A percentile compares a stretch with the other conserved stretches of the same genome.
Conservation (phyloP, 306 rosid genomes). For the Cucurbita pepo region DNA sequence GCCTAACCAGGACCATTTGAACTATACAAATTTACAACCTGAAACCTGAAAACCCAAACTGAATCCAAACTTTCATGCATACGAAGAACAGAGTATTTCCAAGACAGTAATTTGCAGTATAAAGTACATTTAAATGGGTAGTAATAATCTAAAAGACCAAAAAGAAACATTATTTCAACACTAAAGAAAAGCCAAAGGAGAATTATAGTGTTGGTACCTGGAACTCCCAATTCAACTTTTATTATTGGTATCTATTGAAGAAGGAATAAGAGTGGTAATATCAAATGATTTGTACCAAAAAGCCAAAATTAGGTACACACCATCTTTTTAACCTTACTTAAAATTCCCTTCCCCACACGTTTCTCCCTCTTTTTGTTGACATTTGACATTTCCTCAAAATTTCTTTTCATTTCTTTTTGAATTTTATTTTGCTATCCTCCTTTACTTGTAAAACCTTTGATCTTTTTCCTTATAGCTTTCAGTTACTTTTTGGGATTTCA, state of each 20-base stretch:
- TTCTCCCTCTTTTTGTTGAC: background rate
- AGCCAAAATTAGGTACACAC: background rate
- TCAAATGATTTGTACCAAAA: background rate
- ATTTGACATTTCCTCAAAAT: background rate
- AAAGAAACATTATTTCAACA: background rate
- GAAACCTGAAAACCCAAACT: background rate
- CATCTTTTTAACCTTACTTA: background rate
- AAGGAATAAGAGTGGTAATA: background rate
- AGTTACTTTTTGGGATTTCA: too few species aligned
- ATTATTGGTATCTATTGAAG: background rate
- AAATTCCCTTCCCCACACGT: background rate
- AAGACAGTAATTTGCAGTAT: background rate
- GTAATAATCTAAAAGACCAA: background rate
- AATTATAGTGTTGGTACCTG: background rate
- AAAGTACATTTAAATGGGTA: background rate
- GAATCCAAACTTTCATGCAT: background rate
- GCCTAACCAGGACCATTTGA: background rate
- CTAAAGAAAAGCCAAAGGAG: background rate
- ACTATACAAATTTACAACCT: background rate
- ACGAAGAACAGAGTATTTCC: background rate
- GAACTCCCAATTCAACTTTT: background rate
- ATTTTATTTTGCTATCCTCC: too few species aligned
- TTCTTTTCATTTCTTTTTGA: too few species aligned
- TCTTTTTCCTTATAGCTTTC: too few species aligned
- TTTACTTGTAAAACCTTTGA: too few species aligned